Base-by-base conservation (phyloP, 257 asterid species). In the Gentiana macrophylla region DNA sequence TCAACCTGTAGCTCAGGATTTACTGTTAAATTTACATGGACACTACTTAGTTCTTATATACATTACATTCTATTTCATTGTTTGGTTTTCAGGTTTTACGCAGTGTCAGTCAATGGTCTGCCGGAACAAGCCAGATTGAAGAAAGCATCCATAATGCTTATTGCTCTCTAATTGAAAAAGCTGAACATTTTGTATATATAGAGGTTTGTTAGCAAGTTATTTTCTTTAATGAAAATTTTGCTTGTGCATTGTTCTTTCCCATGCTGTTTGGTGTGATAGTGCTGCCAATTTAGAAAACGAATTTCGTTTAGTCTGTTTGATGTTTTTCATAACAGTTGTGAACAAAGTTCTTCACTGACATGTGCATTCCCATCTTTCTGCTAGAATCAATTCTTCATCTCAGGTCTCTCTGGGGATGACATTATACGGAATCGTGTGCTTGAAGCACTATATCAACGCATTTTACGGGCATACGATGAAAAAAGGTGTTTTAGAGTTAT, bases 71-170 rank as follows among this genome's bases (percentile, higher is more conserved):
- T 32, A 35, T 2, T 11, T 24, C 13, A 13, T 24, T 41, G 50
- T 66, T 43, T 73, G 66, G 50, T 69, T 73, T 51, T 46, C 88
- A 90, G 98, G 77, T 90, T 62, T 71, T 90, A 63, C 75, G 98
- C 70, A 86, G 96, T 69, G 98, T 86, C 67, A 84, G 95, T 74
- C 95, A 90, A 57, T 90, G 98, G 98, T 90, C 98, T 12, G 98
- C 98, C 24, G 98, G 98, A 65, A 86, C 98, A 54, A 84, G 95
- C 78, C 98, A 90, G 75, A 79, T 50, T 60, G 98, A 90, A 74
- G 95, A 84, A 60, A 90, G 98, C 67, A 86, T 90, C 64, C 98
- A 90, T 77, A 77, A 66, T 62, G 91, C 98, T 45, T 90, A 90
- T 67, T 84, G 96, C 73, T 82, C 96, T 32, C 85, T 90, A 44